These are phyloP conservation scores for Scedosporium minutisporum DNA, from an alignment of 2,329 filamentous ascomycete species.

Conservation along the genomic window DNA sequence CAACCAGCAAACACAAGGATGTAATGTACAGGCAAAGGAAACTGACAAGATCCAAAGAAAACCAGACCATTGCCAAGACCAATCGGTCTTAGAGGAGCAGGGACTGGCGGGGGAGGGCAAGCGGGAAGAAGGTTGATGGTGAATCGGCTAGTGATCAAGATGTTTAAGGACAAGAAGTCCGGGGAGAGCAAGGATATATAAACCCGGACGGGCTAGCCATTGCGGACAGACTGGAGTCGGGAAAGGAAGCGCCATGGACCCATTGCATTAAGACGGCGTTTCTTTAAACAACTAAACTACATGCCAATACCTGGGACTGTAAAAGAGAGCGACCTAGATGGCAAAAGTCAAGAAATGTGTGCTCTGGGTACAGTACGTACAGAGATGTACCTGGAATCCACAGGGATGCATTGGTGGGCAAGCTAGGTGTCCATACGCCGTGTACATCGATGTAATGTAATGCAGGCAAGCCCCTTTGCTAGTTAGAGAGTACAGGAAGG, in stretches of 20 bases:
- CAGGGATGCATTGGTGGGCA: background rate
- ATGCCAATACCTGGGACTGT: background rate
- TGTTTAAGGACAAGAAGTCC: conserved; percentile 18
- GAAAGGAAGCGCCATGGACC: background rate
- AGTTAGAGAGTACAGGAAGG: background rate
- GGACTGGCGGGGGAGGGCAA: conserved; percentile 17
- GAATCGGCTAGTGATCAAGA: background rate
- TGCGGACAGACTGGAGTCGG: background rate
- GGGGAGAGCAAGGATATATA: conserved; percentile 39
- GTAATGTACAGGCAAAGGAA: conserved; percentile 11
- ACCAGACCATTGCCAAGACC: conserved; percentile 29
- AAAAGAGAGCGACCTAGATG: background rate
- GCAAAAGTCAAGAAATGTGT: conserved; percentile 1
- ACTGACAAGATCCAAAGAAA: conserved; percentile 20
- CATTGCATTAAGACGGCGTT: conserved; percentile 4
- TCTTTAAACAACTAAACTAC: background rate
- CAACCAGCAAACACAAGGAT: conserved; percentile 11
- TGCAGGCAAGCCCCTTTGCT: background rate
- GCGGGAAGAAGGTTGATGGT: conserved; percentile 6
- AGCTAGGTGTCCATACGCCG: background rate
- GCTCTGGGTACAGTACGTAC: conserved; percentile 6
- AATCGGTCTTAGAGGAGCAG: conserved; percentile 22
- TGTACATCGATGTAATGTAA: conserved; percentile 1
- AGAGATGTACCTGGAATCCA: conserved; percentile 3
- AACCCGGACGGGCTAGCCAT: conserved; percentile 12